Evolutionary conservation across 2,329 filamentous ascomycete genomes (phyloP), one percentile per base, ranked within the genome.

Genomic region (Exophiala viscosa): DNA sequence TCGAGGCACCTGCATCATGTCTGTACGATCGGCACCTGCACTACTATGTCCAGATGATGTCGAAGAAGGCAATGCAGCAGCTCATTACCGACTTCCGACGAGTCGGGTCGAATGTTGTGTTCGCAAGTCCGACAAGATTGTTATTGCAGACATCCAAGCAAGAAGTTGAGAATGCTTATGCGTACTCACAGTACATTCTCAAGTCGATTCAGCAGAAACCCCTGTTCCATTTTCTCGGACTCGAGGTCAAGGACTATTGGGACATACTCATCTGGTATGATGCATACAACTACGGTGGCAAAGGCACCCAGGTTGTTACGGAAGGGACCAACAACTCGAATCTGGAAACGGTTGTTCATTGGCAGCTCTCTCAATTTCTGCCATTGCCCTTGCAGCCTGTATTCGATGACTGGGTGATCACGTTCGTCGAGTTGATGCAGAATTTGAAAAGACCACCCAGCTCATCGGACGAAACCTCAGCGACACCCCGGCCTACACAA

Each of bases 231-330:
- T 99, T 99, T 67, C 84, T 99, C 58, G 93, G 99, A 64, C 78
- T 99, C 2, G 89, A 96, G 63, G 93, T 99, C 70, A 96, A 92
- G 62, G 93, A 99, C 68, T 99, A 96, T 70, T 99, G 93, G 93
- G 93, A 99, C 69, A 97, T 96, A 65, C 83, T 99, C 0, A 85
- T 96, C 3, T 99, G 93, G 93, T 97, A 97, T 62, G 93, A 99
- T 63, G 90, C 96, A 70, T 96, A 92, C 77, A 99, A 99, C 75
- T 97, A 97, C 65, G 95, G 93, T 50, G 93, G 93, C 55, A 95
- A 95, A 65, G 93, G 88, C 3, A 96, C 90, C 61, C 83, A 86
- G 45, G 83, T 93, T 64, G 88, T 96, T 3, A 78, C 87, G 6
- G 84, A 85, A 61, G 77, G 77, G 8, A 64, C 61, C 18, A 89